phyloP scores from a whole-genome alignment of 768 basidiomycete species.

The Termitomyces sp. region DNA sequence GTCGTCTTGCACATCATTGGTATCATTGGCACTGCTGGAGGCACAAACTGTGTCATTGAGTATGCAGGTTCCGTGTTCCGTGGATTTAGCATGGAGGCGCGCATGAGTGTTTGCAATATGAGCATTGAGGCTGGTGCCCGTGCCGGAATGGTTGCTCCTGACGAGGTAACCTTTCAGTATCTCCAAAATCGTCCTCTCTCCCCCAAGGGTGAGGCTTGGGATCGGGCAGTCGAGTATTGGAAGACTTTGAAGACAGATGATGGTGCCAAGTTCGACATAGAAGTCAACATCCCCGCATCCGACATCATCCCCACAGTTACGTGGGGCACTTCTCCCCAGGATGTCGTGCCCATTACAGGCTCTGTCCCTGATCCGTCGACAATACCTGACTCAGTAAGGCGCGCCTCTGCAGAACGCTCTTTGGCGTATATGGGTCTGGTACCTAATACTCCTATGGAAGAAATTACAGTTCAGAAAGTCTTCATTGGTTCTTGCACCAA shows the following conservation, averaged over 20 bases:
- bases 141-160: constrained; percentile 90
- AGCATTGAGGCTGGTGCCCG: constrained; percentile 92
- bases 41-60: constrained; percentile 88
- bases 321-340: constrained; percentile 92
- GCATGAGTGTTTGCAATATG: constrained; percentile 93
- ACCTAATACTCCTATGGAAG: constrained; percentile 74
- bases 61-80: constrained; percentile 88
- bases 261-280: constrained; percentile 80
- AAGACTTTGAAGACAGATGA: constrained; percentile 72
- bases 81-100: constrained; percentile 82
- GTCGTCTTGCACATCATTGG: constrained; percentile 90
- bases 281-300: constrained; percentile 73
- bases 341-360: constrained; percentile 80
- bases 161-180: constrained; percentile 82
- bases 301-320: constrained; percentile 89
- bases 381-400: constrained; percentile 60
- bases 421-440: constrained; percentile 85
- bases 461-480: constrained; percentile 79
- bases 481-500: constrained; percentile 96
- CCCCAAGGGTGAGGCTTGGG: constrained; percentile 84
- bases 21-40: constrained; percentile 88
- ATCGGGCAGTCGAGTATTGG: constrained; percentile 84
- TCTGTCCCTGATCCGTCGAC: constrained; percentile 69
- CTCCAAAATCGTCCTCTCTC: constrained; percentile 76
- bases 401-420: constrained; percentile 66